A percentile compares a stretch with the other conserved stretches of the same genome.
Evolutionary conservation across 2,329 filamentous ascomycete genomes (phyloP).

Genomic region (Fusarium sambucinum): DNA sequence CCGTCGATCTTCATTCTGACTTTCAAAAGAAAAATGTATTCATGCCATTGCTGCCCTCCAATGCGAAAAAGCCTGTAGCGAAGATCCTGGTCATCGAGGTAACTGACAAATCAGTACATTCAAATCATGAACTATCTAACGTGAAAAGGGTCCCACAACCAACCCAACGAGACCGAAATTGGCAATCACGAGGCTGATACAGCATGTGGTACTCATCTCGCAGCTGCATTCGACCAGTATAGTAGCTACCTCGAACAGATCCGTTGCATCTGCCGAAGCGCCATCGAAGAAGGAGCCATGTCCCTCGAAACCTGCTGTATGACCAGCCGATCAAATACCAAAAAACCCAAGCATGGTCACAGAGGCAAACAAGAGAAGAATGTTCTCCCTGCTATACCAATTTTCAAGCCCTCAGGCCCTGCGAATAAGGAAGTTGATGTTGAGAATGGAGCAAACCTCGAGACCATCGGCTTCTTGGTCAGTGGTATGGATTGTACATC

Average conservation of each 20-base stretch:
- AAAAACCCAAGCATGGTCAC: neutral
- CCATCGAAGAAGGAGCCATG: conserved; percentile 47
- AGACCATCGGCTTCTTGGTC: conserved; percentile 35
- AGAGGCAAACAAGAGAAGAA: neutral
- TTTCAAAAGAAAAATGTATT: conserved; percentile 19
- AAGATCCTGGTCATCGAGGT: conserved; percentile 24
- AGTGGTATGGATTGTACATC: conserved; percentile 55
- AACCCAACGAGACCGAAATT: conserved; percentile 12
- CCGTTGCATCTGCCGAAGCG: conserved; percentile 55
- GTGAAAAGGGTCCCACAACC: neutral
- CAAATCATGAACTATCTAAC: rapidly evolving
- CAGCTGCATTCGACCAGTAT: conserved; percentile 52
- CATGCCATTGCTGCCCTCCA: conserved; percentile 21
- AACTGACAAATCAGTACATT: rapidly evolving
- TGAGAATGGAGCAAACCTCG: neutral
- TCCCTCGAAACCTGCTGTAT: conserved; percentile 48
- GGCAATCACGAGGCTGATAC: conserved; percentile 12
- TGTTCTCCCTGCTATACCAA: rapidly evolving
- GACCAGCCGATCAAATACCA: neutral
- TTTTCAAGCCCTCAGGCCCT: neutral
- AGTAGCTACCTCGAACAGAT: conserved; percentile 53
- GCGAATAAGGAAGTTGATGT: neutral
- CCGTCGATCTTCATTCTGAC: rapidly evolving
- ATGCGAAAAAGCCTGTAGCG: conserved; percentile 25
- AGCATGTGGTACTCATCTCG: conserved; percentile 52